Conservation (phyloP, 176 grass and related monocot species). For the Tuctoria greenei region DNA sequence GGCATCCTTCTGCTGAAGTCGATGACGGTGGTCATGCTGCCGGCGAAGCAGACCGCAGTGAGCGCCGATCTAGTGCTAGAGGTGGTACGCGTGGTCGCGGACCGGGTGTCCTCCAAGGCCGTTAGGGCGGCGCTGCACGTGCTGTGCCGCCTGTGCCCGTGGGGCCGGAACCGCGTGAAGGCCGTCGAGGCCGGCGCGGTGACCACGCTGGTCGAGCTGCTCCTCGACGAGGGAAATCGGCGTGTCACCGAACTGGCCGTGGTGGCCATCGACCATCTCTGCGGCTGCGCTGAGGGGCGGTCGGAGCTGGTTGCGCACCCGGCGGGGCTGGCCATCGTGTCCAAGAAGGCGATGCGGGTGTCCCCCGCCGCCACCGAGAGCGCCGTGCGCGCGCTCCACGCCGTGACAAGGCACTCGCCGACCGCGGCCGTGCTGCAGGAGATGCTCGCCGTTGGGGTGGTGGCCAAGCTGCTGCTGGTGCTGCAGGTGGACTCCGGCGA, state of each 20-base stretch:
- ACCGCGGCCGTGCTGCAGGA: slow-evolving; percentile 58
- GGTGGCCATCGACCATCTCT: slow-evolving; percentile 63
- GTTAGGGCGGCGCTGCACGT: slow-evolving; percentile 64
- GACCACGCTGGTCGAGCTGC: slow-evolving; percentile 49
- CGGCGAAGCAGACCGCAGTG: slow-evolving; percentile 19
- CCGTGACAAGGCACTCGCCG: slow-evolving; percentile 50
- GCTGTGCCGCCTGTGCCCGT: slow-evolving; percentile 40
- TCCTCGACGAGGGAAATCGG: slow-evolving; percentile 44
- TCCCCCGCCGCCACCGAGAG: slow-evolving; percentile 40
- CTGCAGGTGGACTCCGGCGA: slow-evolving; percentile 51
- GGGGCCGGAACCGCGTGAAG: slow-evolving; percentile 63
- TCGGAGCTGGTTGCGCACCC: slow-evolving; percentile 55
- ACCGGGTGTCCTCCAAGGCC: slow-evolving; percentile 55
- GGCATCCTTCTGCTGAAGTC: slow-evolving; percentile 53
- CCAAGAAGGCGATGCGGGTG: slow-evolving; percentile 65
- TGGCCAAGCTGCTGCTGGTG: slow-evolving; percentile 61
- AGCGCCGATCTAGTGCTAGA: slow-evolving; percentile 43
- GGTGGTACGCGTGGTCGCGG: slow-evolving; percentile 44
- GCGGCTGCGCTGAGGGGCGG: slow-evolving; percentile 71
- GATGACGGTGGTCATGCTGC: slow-evolving; percentile 22
- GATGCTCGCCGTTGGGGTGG: slow-evolving; percentile 74
- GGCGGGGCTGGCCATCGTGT: slow-evolving; percentile 64
- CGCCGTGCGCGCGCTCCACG: slow-evolving; percentile 58
- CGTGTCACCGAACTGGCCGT: slow-evolving; percentile 48
- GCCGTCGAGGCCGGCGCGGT: slow-evolving; percentile 56